Conservation (phyloP, 805 yeast genomes). For the Saturnispora besseyi region DNA sequence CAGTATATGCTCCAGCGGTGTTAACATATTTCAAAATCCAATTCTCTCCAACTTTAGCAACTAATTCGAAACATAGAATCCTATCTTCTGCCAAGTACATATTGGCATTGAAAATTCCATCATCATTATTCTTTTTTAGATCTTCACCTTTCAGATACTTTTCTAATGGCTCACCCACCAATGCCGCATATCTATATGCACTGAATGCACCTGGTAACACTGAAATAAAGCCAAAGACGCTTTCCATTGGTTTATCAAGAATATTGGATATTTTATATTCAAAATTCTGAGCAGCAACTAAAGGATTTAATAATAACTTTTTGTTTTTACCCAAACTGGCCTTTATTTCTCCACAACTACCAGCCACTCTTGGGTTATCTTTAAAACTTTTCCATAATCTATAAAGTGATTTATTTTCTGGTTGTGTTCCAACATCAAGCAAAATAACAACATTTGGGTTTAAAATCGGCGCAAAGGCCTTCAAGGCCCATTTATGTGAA, state of each 20-base stretch:
- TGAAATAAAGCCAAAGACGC: slow-evolving; percentile 87
- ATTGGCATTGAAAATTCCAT: slow-evolving; percentile 85
- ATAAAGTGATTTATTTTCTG: slow-evolving; percentile 74
- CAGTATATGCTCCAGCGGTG: slow-evolving; percentile 86
- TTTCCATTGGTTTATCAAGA: slow-evolving; percentile 91
- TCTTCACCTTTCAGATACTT: slow-evolving; percentile 91
- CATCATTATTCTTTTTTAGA: slow-evolving; percentile 49
- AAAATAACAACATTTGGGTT: slow-evolving; percentile 77
- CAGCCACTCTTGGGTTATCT: slow-evolving; percentile 69
- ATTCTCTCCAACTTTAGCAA: slow-evolving; percentile 65
- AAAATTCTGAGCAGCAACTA: slow-evolving; percentile 94
- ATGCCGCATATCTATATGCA: slow-evolving; percentile 81
- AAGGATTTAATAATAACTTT: slow-evolving; percentile 57
- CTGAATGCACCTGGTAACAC: slow-evolving; percentile 97
- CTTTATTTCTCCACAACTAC: slow-evolving; percentile 96
- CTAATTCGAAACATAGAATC: slow-evolving; percentile 87
- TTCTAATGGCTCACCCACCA: slow-evolving; percentile 76
- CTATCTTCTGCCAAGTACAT: slow-evolving; percentile 98
- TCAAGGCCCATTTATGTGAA: slow-evolving; percentile 95
- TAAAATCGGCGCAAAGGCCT: slow-evolving; percentile 77
- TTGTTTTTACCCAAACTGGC: slow-evolving; percentile 62
- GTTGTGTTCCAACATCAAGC: slow-evolving; percentile 92
- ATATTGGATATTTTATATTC: slow-evolving; percentile 95
- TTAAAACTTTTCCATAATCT: slow-evolving; percentile 83
- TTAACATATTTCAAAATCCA: slow-evolving; percentile 84